Evolutionary conservation across 495 filamentous ascomycete species (phyloP).

Genomic region (Podospora pseudocomata): DNA sequence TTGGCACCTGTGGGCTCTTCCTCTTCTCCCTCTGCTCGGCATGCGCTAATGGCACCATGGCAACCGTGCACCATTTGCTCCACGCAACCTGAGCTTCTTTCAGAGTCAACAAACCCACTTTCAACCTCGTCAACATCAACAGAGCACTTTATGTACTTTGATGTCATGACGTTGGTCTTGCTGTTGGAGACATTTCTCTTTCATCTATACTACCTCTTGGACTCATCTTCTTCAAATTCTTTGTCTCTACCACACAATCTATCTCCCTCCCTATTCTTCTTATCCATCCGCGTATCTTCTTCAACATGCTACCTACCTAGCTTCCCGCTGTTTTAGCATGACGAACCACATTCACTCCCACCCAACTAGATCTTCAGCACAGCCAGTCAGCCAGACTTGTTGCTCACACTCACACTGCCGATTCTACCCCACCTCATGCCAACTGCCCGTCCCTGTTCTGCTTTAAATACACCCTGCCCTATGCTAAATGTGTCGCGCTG

Average conservation of each 20-base stretch:
- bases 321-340: background rate
- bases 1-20: slow-evolving; percentile 14
- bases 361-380: background rate
- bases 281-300: background rate
- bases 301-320: background rate
- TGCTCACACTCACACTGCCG: background rate
- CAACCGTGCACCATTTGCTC: slow-evolving; percentile 23
- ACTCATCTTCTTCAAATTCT: background rate
- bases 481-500: background rate
- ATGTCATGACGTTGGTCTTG: no score
- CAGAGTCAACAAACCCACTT: slow-evolving; percentile 4
- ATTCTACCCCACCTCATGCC: background rate
- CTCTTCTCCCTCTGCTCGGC: background rate
- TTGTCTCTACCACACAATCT: background rate
- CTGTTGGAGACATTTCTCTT: background rate
- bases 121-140: background rate
- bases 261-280: background rate
- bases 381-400: background rate
- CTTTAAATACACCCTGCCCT: background rate
- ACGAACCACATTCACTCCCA: background rate
- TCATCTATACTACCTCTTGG: background rate
- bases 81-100: background rate
- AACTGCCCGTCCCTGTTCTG: background rate
- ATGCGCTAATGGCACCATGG: slow-evolving; percentile 23
- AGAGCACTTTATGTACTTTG: background rate